These are phyloP conservation scores for Syncephalastrum contaminatum DNA, from an alignment of 371 early-diverging fungal genomes.

Conservation along the genomic window DNA sequence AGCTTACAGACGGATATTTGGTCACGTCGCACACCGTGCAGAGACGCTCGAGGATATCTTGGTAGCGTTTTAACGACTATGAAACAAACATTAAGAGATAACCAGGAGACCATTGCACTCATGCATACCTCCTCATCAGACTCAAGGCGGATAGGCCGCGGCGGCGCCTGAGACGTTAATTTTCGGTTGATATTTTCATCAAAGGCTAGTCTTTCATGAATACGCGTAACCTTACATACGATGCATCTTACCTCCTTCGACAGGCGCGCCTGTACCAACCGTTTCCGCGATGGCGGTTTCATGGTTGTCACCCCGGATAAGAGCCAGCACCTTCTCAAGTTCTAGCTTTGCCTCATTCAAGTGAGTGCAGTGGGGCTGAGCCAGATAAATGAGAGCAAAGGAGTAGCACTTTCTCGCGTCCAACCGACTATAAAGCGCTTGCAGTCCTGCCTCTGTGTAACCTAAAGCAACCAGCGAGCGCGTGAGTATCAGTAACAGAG, in stretches of 20 bases:
- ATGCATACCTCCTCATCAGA: conserved; percentile 41
- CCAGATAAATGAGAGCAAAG: conserved; percentile 29
- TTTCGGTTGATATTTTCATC: conserved; percentile 70
- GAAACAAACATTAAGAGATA: not conserved
- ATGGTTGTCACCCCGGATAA: conserved; percentile 7
- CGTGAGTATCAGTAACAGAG: no score
- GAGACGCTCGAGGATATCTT: conserved; percentile 20
- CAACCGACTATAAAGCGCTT: conserved; percentile 29
- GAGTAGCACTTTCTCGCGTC: conserved; percentile 31
- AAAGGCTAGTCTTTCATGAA: conserved; percentile 40
- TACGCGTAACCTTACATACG: not conserved
- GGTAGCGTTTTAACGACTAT: conserved; percentile 23
- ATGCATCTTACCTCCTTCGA: conserved; percentile 26
- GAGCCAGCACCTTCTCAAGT: conserved; percentile 17
- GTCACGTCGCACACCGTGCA: conserved; percentile 28
- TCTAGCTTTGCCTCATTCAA: conserved; percentile 29
- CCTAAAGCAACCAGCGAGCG: no score
- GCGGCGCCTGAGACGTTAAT: conserved; percentile 67
- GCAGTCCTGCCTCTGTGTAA: not conserved
- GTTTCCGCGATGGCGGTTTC: conserved; percentile 12
- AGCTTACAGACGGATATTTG: conserved; percentile 35
- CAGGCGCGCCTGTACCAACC: conserved; percentile 18
- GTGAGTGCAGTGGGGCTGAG: conserved; percentile 29
- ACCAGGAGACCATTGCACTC: not conserved
- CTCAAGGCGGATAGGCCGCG: conserved; percentile 61